phyloP scores from a whole-genome alignment of 352 stramenopile species.

The Globisporangium emineosum region DNA sequence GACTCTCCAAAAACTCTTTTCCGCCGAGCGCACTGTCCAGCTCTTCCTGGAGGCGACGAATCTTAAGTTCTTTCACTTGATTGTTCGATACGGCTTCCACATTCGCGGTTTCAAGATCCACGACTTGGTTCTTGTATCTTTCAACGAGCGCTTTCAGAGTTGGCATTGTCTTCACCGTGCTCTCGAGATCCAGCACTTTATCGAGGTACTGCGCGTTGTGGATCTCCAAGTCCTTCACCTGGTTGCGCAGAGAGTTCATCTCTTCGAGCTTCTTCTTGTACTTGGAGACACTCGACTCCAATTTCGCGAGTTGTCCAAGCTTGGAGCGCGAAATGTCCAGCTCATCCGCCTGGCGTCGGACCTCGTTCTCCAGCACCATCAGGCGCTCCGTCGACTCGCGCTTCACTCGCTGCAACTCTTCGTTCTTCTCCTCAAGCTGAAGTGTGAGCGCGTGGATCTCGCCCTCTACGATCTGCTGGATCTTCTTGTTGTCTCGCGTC shows the following conservation, averaged over 20 bases:
- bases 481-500: conserved; percentile 84
- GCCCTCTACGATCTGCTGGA: conserved; percentile 83
- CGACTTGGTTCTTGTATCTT: conserved; percentile 88
- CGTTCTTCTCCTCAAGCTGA: conserved; percentile 75
- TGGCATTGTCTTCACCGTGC: conserved; percentile 84
- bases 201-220: conserved; percentile 82
- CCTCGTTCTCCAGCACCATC: conserved; percentile 82
- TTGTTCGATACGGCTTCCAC: conserved; percentile 74
- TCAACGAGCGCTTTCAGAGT: conserved; percentile 75
- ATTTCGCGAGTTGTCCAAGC: conserved; percentile 70
- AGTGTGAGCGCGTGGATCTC: conserved; percentile 74
- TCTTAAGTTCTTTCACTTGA: conserved; percentile 81
- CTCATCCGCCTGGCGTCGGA: conserved; percentile 82
- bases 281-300: conserved; percentile 77
- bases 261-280: conserved; percentile 88
- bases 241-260: conserved; percentile 72
- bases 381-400: conserved; percentile 70
- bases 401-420: conserved; percentile 70
- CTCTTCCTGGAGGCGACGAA: conserved; percentile 79
- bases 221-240: conserved; percentile 75
- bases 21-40: conserved; percentile 74
- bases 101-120: conserved; percentile 81
- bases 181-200: conserved; percentile 83
- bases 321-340: conserved; percentile 87
- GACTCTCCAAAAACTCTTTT: conserved; percentile 85